A percentile compares a stretch with the other conserved stretches of the same genome.
Evolutionary conservation across 345 rosid genomes (phyloP).

Genomic region (Hirschfeldia incana): DNA sequence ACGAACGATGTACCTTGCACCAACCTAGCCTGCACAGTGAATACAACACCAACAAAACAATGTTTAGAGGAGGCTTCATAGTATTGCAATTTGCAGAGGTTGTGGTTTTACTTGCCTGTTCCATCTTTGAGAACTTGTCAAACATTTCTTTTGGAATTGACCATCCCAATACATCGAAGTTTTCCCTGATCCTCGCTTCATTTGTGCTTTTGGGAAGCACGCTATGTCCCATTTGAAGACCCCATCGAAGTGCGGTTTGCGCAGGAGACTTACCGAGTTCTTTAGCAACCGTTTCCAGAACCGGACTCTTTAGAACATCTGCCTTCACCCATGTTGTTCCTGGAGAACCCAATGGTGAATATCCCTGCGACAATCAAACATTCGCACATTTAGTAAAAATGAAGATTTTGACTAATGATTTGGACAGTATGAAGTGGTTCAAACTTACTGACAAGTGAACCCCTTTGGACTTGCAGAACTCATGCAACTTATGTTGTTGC

Average conservation of each 20-base stretch:
- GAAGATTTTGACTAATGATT: not conserved
- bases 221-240: slow-evolving; percentile 82
- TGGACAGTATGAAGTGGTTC: not conserved
- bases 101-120: slow-evolving; percentile 51
- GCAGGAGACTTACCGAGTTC: slow-evolving; percentile 75
- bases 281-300: slow-evolving; percentile 52
- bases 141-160: slow-evolving; percentile 68
- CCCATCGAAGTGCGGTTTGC: slow-evolving; percentile 82
- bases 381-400: not conserved
- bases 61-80: not conserved
- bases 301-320: slow-evolving; percentile 58
- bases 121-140: slow-evolving; percentile 56
- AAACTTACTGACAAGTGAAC: slow-evolving; percentile 73
- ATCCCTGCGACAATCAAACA: slow-evolving; percentile 51
- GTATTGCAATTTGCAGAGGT: not conserved
- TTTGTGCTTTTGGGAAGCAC: slow-evolving; percentile 79
- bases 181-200: slow-evolving; percentile 65
- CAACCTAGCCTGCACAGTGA: slow-evolving; percentile 56
- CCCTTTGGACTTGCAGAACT: slow-evolving; percentile 71
- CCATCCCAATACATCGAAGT: slow-evolving; percentile 73
- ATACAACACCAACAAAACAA: not conserved
- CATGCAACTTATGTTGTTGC: slow-evolving; percentile 70
- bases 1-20: slow-evolving; percentile 53
- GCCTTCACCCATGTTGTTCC: slow-evolving; percentile 65
- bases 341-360: slow-evolving; percentile 85